Evolutionary conservation across 2,329 filamentous ascomycete genomes (phyloP).

Genomic region (Aspergillus ruber): DNA sequence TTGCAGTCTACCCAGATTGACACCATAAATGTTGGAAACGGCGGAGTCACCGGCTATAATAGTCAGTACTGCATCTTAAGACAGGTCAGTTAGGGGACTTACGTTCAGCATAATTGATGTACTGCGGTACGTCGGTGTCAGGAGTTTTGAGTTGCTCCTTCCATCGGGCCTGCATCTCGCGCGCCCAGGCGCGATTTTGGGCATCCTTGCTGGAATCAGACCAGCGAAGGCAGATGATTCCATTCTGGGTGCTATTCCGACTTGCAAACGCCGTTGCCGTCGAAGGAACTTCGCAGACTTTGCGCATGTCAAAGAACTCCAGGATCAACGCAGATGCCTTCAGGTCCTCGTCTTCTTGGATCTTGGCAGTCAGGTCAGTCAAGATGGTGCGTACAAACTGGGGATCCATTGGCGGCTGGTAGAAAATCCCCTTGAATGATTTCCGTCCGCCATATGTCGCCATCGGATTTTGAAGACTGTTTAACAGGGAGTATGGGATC

Average conservation of each 20-base stretch:
- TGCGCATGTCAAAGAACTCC: slow-evolving; percentile 39
- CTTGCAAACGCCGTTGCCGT: slow-evolving; percentile 42
- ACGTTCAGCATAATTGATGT: slow-evolving; percentile 32
- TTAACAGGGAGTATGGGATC: slow-evolving; percentile 39
- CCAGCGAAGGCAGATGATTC: slow-evolving; percentile 38
- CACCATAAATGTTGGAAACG: slow-evolving; percentile 39
- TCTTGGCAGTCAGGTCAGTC: slow-evolving; percentile 23
- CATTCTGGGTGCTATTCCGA: slow-evolving; percentile 41
- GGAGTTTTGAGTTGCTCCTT: slow-evolving; percentile 11
- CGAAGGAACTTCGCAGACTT: slow-evolving; percentile 31
- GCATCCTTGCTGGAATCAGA: slow-evolving; percentile 31
- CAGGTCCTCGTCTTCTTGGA: slow-evolving; percentile 22
- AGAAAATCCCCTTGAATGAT: slow-evolving; percentile 42
- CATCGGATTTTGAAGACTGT: slow-evolving; percentile 33
- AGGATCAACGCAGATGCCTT: slow-evolving; percentile 30
- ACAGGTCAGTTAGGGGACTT: slow-evolving; percentile 7
- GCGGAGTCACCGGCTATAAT: slow-evolving; percentile 24
- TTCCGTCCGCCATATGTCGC: slow-evolving; percentile 35
- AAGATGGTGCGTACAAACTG: slow-evolving; percentile 27
- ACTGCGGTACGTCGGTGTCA: slow-evolving; percentile 21
- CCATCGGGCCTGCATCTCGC: slow-evolving; percentile 24
- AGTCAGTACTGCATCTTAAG: not conserved
- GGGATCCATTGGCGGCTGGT: slow-evolving; percentile 36
- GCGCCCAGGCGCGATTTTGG: slow-evolving; percentile 34
- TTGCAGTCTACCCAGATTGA: slow-evolving; percentile 37